Evolutionary conservation across 2,329 filamentous ascomycete species (phyloP).

Genomic region (Albophoma yamanashiensis): DNA sequence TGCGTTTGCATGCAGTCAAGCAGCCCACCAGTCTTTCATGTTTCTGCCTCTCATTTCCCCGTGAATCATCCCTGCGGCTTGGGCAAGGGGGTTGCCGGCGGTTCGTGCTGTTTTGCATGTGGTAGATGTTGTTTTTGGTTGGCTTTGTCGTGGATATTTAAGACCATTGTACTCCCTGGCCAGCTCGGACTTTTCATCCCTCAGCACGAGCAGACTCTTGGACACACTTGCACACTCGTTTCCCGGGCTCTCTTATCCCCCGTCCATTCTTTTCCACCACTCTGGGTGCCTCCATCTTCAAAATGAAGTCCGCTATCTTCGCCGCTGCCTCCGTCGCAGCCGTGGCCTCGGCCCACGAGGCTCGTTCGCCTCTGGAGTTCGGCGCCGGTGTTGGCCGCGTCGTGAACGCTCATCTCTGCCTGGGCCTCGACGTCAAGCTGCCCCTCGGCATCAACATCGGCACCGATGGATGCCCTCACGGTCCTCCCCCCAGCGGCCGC

Average conservation of each 20-base stretch:
- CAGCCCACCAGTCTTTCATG: background rate
- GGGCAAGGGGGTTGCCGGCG: background rate
- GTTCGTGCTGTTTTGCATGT: background rate
- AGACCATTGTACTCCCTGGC: slow-evolving; percentile 7
- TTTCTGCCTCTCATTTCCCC: slow-evolving; percentile 9
- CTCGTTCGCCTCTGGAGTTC: slow-evolving; percentile 6
- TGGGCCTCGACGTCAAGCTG: slow-evolving; percentile 9
- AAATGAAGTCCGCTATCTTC: slow-evolving; percentile 14
- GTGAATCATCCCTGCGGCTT: slow-evolving; percentile 2
- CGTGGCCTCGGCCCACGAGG: slow-evolving; percentile 7
- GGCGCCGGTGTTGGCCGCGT: slow-evolving; percentile 1
- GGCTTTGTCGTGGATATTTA: slow-evolving; percentile 8
- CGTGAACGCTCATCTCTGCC: slow-evolving; percentile 5
- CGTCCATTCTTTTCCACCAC: slow-evolving; percentile 11
- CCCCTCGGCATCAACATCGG: slow-evolving; percentile 7
- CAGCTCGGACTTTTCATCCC: background rate
- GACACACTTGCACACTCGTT: slow-evolving; percentile 8
- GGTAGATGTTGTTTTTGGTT: background rate
- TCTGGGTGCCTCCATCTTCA: slow-evolving; percentile 1
- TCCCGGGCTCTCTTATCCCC: slow-evolving; percentile 8
- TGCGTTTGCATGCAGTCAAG: background rate
- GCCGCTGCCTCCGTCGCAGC: slow-evolving; percentile 8
- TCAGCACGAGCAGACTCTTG: slow-evolving; percentile 6
- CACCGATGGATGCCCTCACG: slow-evolving; percentile 9
- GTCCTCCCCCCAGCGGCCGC: slow-evolving; percentile 14